phyloP scores from a whole-genome alignment of 2,329 filamentous ascomycete genomes.

The Botryotinia globosa region DNA sequence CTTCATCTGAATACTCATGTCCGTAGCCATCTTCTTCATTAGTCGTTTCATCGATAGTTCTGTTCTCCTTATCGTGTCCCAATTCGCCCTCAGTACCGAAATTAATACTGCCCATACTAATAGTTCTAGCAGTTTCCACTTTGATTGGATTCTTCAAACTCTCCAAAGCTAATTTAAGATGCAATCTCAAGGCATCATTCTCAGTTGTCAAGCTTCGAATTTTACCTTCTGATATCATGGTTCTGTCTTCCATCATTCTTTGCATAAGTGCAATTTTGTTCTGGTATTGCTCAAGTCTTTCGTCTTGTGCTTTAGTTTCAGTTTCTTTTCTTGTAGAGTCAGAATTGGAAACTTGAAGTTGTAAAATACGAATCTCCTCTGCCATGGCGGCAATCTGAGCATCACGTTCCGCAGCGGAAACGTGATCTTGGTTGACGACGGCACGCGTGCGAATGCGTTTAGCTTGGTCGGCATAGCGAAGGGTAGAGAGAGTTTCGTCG shows the following conservation, averaged over 20 bases:
- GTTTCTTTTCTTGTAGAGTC: conserved; percentile 67
- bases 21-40: conserved; percentile 25
- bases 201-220: conserved; percentile 85
- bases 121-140: conserved; percentile 43
- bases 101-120: conserved; percentile 25
- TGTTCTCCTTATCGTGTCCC: conserved; percentile 35
- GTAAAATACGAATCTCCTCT: conserved; percentile 84
- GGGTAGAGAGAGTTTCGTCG: conserved; percentile 91
- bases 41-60: conserved; percentile 29
- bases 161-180: conserved; percentile 81
- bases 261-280: conserved; percentile 86
- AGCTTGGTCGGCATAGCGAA: conserved; percentile 95
- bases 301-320: conserved; percentile 66
- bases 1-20: conserved; percentile 52
- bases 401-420: conserved; percentile 89
- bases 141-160: conserved; percentile 88
- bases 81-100: conserved; percentile 27
- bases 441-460: conserved; percentile 95
- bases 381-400: conserved; percentile 93
- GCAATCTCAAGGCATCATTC: conserved; percentile 83
- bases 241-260: conserved; percentile 90
- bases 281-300: conserved; percentile 92
- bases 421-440: conserved; percentile 91
- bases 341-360: conserved; percentile 61
- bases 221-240: conserved; percentile 88